Evolutionary conservation across 768 basidiomycete genomes (phyloP), one percentile per base, ranked within the genome.

Genomic region (Suillus subalutaceus): DNA sequence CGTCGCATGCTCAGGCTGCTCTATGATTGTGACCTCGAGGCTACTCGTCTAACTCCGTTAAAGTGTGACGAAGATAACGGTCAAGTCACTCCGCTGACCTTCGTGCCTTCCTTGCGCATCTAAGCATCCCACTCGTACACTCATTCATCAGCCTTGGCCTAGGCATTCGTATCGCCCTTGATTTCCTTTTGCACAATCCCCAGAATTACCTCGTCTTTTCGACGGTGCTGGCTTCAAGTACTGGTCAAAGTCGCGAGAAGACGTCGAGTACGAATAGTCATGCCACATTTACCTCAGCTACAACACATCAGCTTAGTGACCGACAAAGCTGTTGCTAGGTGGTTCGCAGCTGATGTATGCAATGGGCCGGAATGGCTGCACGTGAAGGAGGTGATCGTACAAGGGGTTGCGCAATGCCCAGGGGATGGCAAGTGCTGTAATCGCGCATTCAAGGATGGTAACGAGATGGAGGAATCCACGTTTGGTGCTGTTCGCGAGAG

Each of bases 391-490:
- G 26, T 50, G 4, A 50, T 26, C 23, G 32, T 18, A 30, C 35
- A 35, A 35, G 35, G 6, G 35, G 35, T 5, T 35, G 35, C 35
- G 35, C 53, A n/a, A n/a, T n/a, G n/a, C n/a, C n/a, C n/a, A 55
- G 9, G 32, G 32, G 30, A 53, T 53, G 30, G 30, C 16, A 6
- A 32, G 16, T 30, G 30, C 30, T 32, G 52, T 32, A 18, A 55
- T 55, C 4, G 32, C 6, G 18, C 56, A 35, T 66, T 66, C 40
- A 37, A 64, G 9, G 38, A 64, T 13, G 63, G 65, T 6, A 66
- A 64, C 26, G 56, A 56, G 58, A 30, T 55, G 30, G 30, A 64
- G 10, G 48, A 65, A 63, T 35, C 58, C 0, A 59, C 40, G 16
- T 59, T 59, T 20, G 58, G 58, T 26, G 40, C 58, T 41, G 40